A percentile compares a stretch with the other conserved stretches of the same genome.
Evolutionary conservation across 1,284 basidiomycete species (phyloP).

Genomic region (Porodaedalea pini): DNA sequence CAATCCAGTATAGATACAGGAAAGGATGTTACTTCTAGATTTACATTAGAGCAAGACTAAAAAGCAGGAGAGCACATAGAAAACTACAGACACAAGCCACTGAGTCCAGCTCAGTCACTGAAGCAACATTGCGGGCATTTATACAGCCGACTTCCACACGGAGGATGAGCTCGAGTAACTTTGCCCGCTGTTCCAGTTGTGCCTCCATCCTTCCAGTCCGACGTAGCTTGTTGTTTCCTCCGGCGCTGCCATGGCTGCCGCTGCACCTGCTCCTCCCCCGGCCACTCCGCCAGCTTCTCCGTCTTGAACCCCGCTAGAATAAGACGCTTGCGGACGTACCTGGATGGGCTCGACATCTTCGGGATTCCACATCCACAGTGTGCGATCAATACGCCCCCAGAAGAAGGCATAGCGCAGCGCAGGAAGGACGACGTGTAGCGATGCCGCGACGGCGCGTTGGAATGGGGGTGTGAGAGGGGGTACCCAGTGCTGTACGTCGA

Average conservation of each 20-base stretch:
- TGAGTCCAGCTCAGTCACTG: not conserved
- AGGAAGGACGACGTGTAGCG: conserved; percentile 13
- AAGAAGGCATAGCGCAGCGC: conserved; percentile 9
- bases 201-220: conserved; percentile 5
- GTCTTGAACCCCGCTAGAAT: not conserved
- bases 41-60: too few species aligned
- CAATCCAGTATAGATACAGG: too few species aligned
- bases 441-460: conserved; percentile 16
- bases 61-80: too few species aligned
- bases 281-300: not conserved
- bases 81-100: too few species aligned
- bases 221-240: conserved; percentile 3
- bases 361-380: conserved; percentile 12
- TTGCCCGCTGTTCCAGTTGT: not conserved
- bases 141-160: not conserved
- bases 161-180: not conserved
- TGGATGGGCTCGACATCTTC: conserved; percentile 14
- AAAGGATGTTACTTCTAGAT: too few species aligned
- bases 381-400: conserved; percentile 12
- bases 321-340: not conserved
- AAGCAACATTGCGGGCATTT: not conserved
- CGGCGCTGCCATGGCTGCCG: not conserved
- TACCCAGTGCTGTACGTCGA: conserved; percentile 19
- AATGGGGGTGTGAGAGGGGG: conserved; percentile 2
- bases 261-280: not conserved